These are phyloP conservation scores for Croton setiger DNA, from an alignment of 441 rosid genomes.

Conservation along the genomic window DNA sequence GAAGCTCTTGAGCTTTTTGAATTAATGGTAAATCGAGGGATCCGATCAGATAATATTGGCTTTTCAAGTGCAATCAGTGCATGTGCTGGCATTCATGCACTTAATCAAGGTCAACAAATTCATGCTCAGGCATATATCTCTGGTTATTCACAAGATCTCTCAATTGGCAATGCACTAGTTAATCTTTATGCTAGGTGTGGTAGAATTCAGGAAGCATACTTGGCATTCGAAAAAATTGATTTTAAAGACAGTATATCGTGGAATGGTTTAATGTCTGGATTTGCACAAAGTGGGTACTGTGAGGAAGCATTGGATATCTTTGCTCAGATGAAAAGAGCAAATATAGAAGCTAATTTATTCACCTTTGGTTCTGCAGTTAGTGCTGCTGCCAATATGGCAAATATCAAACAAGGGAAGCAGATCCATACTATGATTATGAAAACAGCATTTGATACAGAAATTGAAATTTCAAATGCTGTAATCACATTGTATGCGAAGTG, in stretches of 20 bases:
- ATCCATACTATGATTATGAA: conserved; percentile 54
- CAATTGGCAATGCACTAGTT: conserved; percentile 73
- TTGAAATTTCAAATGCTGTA: conserved; percentile 55
- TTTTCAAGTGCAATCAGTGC: conserved; percentile 85
- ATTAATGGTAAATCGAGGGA: conserved; percentile 63
- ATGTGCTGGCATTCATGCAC: conserved; percentile 80
- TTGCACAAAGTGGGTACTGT: conserved; percentile 70
- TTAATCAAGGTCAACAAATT: conserved; percentile 66
- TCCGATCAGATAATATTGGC: conserved; percentile 69
- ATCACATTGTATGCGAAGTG: conserved; percentile 85
- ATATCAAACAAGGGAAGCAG: conserved; percentile 77
- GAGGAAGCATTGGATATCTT: conserved; percentile 59
- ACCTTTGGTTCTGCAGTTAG: conserved; percentile 72
- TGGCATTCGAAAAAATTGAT: conserved; percentile 60
- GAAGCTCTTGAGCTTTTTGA: conserved; percentile 66
- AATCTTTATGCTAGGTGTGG: conserved; percentile 87
- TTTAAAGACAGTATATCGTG: conserved; percentile 74
- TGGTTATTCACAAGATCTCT: conserved; percentile 69
- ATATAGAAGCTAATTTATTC: conserved; percentile 50
- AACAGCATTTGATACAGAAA: conserved; percentile 54
- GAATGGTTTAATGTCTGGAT: conserved; percentile 88
- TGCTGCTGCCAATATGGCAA: conserved; percentile 77
- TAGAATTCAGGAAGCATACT: conserved; percentile 55
- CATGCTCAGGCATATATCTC: conserved; percentile 71
- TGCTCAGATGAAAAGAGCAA: conserved; percentile 45